Evolutionary conservation across 495 filamentous ascomycete genomes (phyloP).

Genomic region (Clavariopsis aquatica): DNA sequence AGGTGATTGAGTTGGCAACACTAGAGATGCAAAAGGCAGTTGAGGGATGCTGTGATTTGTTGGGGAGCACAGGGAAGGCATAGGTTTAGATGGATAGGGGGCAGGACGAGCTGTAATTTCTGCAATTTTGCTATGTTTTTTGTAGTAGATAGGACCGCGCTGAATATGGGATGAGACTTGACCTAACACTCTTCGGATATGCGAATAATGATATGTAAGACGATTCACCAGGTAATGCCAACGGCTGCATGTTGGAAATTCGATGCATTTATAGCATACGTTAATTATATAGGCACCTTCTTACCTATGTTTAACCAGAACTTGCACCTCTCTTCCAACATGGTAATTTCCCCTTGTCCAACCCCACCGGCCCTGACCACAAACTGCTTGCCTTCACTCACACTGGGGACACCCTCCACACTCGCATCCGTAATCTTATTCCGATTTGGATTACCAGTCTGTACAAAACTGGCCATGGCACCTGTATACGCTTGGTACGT

Average conservation of each 20-base stretch:
- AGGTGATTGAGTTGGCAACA: conserved; percentile 71
- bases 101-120: too few species aligned
- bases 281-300: conserved; percentile 39
- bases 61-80: conserved; percentile 67
- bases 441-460: conserved; percentile 60
- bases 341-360: conserved; percentile 24
- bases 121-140: too few species aligned
- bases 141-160: too few species aligned
- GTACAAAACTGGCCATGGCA: conserved; percentile 61
- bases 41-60: conserved; percentile 71
- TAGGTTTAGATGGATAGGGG: not conserved
- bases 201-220: too few species aligned
- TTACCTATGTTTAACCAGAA: conserved; percentile 51
- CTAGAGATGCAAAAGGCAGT: conserved; percentile 72
- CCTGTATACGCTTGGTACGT: conserved; percentile 61
- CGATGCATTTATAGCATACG: too few species aligned
- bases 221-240: too few species aligned
- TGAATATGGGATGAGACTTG: too few species aligned
- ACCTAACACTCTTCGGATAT: too few species aligned
- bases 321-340: conserved; percentile 53
- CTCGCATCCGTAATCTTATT: conserved; percentile 56
- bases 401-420: conserved; percentile 51
- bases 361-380: conserved; percentile 43
- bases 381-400: conserved; percentile 51
- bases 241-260: too few species aligned